phyloP scores from a whole-genome alignment of 306 rosid genomes.

The Fagus sylvatica region DNA sequence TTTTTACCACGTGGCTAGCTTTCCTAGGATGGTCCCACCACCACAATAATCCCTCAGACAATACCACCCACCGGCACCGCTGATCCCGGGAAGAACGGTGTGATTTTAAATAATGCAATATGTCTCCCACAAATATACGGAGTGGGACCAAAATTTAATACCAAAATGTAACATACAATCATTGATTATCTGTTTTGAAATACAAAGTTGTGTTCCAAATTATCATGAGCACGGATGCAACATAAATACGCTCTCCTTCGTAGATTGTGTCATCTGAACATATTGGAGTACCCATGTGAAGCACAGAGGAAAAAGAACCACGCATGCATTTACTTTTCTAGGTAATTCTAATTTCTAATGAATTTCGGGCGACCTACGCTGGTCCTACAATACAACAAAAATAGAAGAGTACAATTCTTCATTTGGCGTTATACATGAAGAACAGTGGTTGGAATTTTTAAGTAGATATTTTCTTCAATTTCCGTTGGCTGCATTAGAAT shows the following conservation, averaged over 20 bases:
- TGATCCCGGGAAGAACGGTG: not conserved
- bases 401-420: not conserved
- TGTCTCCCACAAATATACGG: not conserved
- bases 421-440: not conserved
- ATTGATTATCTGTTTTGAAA: not conserved
- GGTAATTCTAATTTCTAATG: too few relatives aligned
- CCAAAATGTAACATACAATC: not conserved
- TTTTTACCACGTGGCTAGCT: not conserved
- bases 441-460: not conserved
- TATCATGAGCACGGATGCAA: not conserved
- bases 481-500: not conserved
- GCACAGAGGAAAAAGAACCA: not conserved
- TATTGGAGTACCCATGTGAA: not conserved
- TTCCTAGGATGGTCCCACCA: not conserved
- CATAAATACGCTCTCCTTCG: not conserved
- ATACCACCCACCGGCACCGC: not conserved
- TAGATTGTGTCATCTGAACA: not conserved
- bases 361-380: too few relatives aligned
- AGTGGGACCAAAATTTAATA: not conserved
- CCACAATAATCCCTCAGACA: not conserved
- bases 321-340: not conserved
- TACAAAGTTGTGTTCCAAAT: not conserved
- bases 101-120: slow-evolving; percentile 1
- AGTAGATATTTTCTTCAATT: not conserved
- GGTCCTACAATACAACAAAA: too few relatives aligned